Evolutionary conservation across 805 yeast species (phyloP), one percentile per base, ranked within the genome.

Genomic region (Saccharomycopsis sp.): DNA sequence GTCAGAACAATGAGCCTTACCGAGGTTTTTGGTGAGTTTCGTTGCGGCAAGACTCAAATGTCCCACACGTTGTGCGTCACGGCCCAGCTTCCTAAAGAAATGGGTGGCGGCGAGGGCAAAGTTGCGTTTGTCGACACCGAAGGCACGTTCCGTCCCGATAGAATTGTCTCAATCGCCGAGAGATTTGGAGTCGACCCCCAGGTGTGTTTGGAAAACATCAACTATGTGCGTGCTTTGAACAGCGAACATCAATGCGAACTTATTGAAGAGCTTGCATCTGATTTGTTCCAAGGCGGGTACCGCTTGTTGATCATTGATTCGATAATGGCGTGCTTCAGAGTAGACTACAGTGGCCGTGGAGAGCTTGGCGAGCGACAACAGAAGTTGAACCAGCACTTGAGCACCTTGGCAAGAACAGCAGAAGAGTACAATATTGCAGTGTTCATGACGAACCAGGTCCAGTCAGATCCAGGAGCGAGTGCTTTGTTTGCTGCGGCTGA

Each of bases 81-180:
- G 1, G 68, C 86, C 30, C 89, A 81, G 54, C 58, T 81, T 43
- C 86, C 85, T 7, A 73, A 67, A 33, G 73, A 70, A 27, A 64
- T 76, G 70, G 88, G 88, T 3, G 89, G 89, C 3, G 87, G 79
- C 10, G 88, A 80, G 55, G 89, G 89, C 0, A 81, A 80, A 59
- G 84, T 81, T 20, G 79, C 83, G 7, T 81, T 75, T 52, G 77
- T 81, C 44, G 89, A 82, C 53, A 80, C 89, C 0, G 89, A 82
- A 54, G 89, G 89, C 4, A 81, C 89, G 1, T 81, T 81, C 49
- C 68, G 89, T 43, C 89, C 89, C 2, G 85, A 78, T 46, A 64
- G 79, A 54, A 69, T 74, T 38, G 61, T 58, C 30, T 71, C 77
- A 30, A 81, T 82, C 50, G 86, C 89, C 1, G 74, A 69, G 48